Conservation (phyloP, 805 yeast genomes). For the Cyberlindnera mycetangii region DNA sequence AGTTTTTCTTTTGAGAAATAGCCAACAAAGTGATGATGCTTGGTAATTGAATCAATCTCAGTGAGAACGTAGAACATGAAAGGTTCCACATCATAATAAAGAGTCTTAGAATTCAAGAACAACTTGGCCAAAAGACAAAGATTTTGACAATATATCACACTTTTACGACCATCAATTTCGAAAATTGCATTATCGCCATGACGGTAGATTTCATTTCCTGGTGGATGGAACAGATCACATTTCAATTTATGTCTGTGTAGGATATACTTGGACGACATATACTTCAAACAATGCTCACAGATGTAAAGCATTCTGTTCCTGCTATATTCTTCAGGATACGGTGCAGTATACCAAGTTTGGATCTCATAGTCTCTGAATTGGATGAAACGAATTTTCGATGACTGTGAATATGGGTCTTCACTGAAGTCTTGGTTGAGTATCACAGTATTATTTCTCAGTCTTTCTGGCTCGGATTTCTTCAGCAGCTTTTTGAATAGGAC, state of each 20-base stretch:
- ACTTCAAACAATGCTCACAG: slow-evolving; percentile 83
- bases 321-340: slow-evolving; percentile 86
- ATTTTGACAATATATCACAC: slow-evolving; percentile 81
- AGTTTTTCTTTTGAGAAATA: slow-evolving; percentile 87
- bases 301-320: slow-evolving; percentile 60
- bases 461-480: slow-evolving; percentile 38
- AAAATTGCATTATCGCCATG: slow-evolving; percentile 68
- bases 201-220: slow-evolving; percentile 89
- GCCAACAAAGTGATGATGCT: slow-evolving; percentile 78
- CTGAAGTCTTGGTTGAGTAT: slow-evolving; percentile 23
- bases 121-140: slow-evolving; percentile 85
- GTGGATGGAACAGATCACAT: slow-evolving; percentile 73
- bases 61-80: slow-evolving; percentile 85
- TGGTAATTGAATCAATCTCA: slow-evolving; percentile 47
- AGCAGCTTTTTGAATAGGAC: slow-evolving; percentile 42
- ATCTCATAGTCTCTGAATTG: slow-evolving; percentile 73
- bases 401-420: slow-evolving; percentile 12
- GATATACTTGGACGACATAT: slow-evolving; percentile 66
- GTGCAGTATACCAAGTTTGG: slow-evolving; percentile 90
- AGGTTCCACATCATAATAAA: slow-evolving; percentile 94
- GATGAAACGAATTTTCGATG: slow-evolving; percentile 42
- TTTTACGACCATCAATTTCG: slow-evolving; percentile 90
- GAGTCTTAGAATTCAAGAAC: slow-evolving; percentile 85
- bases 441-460: slow-evolving; percentile 35
- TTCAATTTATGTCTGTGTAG: slow-evolving; percentile 70